Percentiles rank a stretch among this genome's conserved stretches.
These are phyloP conservation scores for Parathielavia hyrcaniae DNA, from an alignment of 495 filamentous ascomycete genomes.

Conservation along the genomic window DNA sequence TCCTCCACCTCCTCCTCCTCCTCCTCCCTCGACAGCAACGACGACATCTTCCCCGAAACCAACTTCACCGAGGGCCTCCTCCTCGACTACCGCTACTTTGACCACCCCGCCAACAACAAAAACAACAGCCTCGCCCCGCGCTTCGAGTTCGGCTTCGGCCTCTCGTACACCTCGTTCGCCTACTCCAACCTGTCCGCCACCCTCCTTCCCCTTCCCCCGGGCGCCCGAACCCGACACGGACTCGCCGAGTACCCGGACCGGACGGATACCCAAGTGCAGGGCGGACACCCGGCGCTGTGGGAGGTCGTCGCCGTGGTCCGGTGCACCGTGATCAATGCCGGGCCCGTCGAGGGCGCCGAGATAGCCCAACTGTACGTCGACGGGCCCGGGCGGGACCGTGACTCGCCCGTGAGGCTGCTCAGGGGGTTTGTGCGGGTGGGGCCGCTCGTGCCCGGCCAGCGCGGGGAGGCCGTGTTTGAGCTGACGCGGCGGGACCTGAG, in stretches of 20 bases:
- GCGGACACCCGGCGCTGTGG: conserved; percentile 73
- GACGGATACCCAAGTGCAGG: conserved; percentile 24
- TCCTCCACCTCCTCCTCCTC: too few relatives aligned
- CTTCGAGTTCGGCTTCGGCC: conserved; percentile 74
- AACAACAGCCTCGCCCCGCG: conserved; percentile 56
- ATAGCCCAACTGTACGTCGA: conserved; percentile 54
- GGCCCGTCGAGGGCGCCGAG: conserved; percentile 50
- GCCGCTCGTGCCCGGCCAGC: conserved; percentile 38
- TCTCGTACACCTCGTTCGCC: conserved; percentile 68
- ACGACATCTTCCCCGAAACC: conserved; percentile 43
- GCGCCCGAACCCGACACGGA: not conserved
- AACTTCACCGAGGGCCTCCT: conserved; percentile 64
- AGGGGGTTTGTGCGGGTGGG: conserved; percentile 53
- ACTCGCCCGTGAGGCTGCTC: conserved; percentile 44
- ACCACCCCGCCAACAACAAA: too few relatives aligned
- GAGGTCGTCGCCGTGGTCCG: conserved; percentile 51
- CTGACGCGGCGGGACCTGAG: conserved; percentile 55
- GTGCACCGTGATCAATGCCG: conserved; percentile 62
- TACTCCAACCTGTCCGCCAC: conserved; percentile 52
- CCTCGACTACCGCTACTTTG: conserved; percentile 76
- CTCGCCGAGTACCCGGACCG: conserved; percentile 21
- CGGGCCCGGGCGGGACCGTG: conserved; percentile 34
- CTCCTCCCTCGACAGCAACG: too few relatives aligned
- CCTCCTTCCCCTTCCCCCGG: too few relatives aligned
- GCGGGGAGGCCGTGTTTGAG: conserved; percentile 36